Evolutionary conservation across 345 rosid genomes (phyloP), one percentile per base, ranked within the genome.

Genomic region (Brassica cretica): DNA sequence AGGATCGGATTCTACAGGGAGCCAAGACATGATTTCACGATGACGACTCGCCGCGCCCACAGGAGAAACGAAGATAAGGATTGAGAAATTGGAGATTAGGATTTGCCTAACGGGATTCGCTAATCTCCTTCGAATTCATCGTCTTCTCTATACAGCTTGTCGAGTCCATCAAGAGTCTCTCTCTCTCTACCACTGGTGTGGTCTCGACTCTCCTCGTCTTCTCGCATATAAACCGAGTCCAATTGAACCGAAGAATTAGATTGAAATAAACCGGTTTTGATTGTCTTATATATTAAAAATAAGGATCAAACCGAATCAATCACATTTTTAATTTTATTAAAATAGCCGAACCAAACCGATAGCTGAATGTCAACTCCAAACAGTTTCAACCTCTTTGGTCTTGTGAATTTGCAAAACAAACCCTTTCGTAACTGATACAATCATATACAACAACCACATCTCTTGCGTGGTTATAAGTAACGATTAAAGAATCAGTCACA

Each of bases 1-100:
- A 71, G 83, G 83, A 80, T 80, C 83, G 33, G 80, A 75, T 75
- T 80, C 83, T 41, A 75, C 79, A 58, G 83, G 76, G 16, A 75
- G 66, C 83, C 83, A 80, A 58, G 83, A 70, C 83, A 80, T 80
- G 68, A 41, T 70, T 79, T 39, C 65, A 64, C 39, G 62, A 65
- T 56, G 56, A 58, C 46, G 64, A 33, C 3, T 70, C 46, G 56
- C 80, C 14, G 75, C 65, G 12, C 12, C 39, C 59, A 37, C 4
- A 66, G 46, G 9, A 18, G n/a, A 61, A 69, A 30, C 8, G 65
- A 62, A 79, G 63, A 49, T 33, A 61, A 1, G 29, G 55, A 66
- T 25, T 11, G 55, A 12, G 24, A 70, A 64, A 10, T 11, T 3
- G 5, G 37, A 10, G 75, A 77, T 62, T 73, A 62, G 18, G 78